A percentile compares a stretch with the other conserved stretches of the same genome.
Conservation (phyloP, 2,329 filamentous ascomycete species). For the Thermomyces lanuginosus region DNA sequence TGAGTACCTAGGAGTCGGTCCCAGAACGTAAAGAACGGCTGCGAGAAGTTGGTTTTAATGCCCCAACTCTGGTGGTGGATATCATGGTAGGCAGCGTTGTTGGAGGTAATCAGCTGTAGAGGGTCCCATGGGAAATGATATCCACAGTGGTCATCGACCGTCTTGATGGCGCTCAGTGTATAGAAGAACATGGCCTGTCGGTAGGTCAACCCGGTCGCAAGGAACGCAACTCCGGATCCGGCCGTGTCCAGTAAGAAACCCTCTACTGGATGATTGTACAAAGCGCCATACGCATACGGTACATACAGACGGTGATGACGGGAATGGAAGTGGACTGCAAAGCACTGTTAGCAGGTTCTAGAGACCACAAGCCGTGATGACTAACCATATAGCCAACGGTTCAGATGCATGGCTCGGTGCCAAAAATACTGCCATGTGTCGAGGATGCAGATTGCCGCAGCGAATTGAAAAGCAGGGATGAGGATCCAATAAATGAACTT, state of each 20-base stretch:
- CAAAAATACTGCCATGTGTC: slow-evolving; percentile 98
- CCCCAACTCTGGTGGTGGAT: slow-evolving; percentile 99
- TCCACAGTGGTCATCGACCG: slow-evolving; percentile 92
- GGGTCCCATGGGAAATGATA: slow-evolving; percentile 94
- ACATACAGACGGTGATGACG: slow-evolving; percentile 95
- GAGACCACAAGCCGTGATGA: slow-evolving; percentile 10
- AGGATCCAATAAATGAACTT: slow-evolving; percentile 63
- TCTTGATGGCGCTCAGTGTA: slow-evolving; percentile 78
- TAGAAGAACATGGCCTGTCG: slow-evolving; percentile 85
- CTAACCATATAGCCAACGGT: slow-evolving; percentile 91
- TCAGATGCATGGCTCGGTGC: slow-evolving; percentile 92
- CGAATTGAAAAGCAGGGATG: slow-evolving; percentile 63
- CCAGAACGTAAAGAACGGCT: slow-evolving; percentile 75
- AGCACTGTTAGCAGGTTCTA: slow-evolving; percentile 7
- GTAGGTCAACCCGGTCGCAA: slow-evolving; percentile 63
- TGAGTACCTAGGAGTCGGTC: slow-evolving; percentile 66
- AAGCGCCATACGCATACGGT: slow-evolving; percentile 87
- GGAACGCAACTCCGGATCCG: slow-evolving; percentile 70
- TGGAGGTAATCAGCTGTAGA: slow-evolving; percentile 75
- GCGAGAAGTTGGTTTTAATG: slow-evolving; percentile 53
- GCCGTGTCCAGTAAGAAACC: slow-evolving; percentile 86
- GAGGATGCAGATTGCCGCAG: slow-evolving; percentile 55
- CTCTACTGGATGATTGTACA: slow-evolving; percentile 93
- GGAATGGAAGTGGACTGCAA: slow-evolving; percentile 68
- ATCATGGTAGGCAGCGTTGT: slow-evolving; percentile 93